Evolutionary conservation across 2,329 filamentous ascomycete species (phyloP).

Genomic region (Corniculantispora saksenae): DNA sequence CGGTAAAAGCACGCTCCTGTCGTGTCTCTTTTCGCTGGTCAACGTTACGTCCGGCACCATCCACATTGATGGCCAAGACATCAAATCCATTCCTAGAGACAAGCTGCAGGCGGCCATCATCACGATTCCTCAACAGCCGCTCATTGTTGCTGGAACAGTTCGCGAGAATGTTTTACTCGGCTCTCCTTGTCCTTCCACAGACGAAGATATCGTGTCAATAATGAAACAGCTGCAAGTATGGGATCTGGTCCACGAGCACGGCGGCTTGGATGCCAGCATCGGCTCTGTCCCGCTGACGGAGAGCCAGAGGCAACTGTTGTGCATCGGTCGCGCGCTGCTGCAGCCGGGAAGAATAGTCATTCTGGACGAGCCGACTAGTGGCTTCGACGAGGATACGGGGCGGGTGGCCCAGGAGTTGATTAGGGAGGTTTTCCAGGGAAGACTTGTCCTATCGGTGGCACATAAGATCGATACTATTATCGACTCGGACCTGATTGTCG

Average conservation of each 20-base stretch:
- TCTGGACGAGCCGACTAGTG: conserved; percentile 13
- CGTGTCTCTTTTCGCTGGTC: conserved; percentile 3
- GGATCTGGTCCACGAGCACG: not conserved
- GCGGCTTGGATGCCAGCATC: not conserved
- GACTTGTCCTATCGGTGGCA: conserved; percentile 49
- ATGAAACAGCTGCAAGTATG: not conserved
- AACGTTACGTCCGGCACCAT: conserved; percentile 5
- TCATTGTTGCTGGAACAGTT: conserved; percentile 1
- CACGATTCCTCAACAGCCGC: not conserved
- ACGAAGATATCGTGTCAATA: conserved; percentile 1
- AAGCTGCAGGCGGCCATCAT: not conserved
- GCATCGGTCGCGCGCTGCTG: conserved; percentile 13
- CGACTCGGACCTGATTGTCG: conserved; percentile 31
- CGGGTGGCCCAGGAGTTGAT: conserved; percentile 30
- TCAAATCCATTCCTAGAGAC: conserved; percentile 2
- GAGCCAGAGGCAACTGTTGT: not conserved
- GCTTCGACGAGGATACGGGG: conserved; percentile 23
- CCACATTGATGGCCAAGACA: not conserved
- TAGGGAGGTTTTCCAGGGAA: conserved; percentile 38
- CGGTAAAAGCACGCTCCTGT: conserved; percentile 2
- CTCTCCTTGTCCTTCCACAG: not conserved
- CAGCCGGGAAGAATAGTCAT: conserved; percentile 3
- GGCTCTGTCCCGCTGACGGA: conserved; percentile 2
- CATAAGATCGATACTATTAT: conserved; percentile 43
- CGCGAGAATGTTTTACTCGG: conserved; percentile 2